Conservation (phyloP, 2,329 filamentous ascomycete genomes). For the Capronia coronata region DNA sequence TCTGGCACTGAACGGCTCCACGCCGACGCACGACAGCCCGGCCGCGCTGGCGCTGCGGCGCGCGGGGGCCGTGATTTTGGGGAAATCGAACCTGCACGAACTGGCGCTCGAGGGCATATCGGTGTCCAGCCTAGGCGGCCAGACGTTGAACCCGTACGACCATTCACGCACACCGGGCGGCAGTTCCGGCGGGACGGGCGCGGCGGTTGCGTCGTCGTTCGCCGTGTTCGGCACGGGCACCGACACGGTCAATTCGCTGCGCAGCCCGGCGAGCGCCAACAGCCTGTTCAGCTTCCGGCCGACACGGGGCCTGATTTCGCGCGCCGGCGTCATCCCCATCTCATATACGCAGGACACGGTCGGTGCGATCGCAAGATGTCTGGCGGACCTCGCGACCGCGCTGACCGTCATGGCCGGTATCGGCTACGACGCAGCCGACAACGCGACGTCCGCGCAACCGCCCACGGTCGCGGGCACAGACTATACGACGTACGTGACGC, state of each 20-base stretch:
- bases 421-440: constrained; percentile 48
- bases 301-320: constrained; percentile 31
- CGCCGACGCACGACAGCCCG: constrained; percentile 44
- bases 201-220: constrained; percentile 33
- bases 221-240: constrained; percentile 33
- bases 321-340: constrained; percentile 32
- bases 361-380: constrained; percentile 34
- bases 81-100: constrained; percentile 58
- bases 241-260: constrained; percentile 34
- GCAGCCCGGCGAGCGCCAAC: constrained; percentile 32
- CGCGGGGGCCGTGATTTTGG: constrained; percentile 53
- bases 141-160: constrained; percentile 63
- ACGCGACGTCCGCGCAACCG: constrained; percentile 45
- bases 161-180: constrained; percentile 49
- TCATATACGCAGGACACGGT: constrained; percentile 26
- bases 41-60: constrained; percentile 46
- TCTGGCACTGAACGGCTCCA: constrained; percentile 44
- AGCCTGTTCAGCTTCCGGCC: constrained; percentile 34
- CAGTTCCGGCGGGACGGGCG: constrained; percentile 34
- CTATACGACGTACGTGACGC: constrained; percentile 41
- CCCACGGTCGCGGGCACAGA: constrained; percentile 38
- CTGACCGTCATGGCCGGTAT: constrained; percentile 50
- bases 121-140: constrained; percentile 57
- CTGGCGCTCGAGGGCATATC: constrained; percentile 58
- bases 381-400: constrained; percentile 47